Percentiles rank a stretch among this genome's conserved stretches.
Conservation (phyloP, 176 grass and related monocot genomes). For the Poa pratensis region DNA sequence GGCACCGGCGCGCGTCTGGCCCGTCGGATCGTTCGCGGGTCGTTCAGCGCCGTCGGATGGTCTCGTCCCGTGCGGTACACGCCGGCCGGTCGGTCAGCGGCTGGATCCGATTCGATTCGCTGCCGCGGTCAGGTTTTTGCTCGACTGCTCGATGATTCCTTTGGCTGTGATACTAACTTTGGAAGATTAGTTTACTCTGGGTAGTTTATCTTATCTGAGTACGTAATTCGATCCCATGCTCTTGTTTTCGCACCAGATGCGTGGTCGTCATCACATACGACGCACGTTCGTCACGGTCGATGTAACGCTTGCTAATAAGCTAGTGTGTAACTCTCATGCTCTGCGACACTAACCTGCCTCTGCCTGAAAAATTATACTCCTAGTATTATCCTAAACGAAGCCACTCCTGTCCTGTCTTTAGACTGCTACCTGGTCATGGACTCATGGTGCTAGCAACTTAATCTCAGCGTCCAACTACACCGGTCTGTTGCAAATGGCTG, state of each 20-base stretch:
- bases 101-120: background rate
- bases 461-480: too few species aligned
- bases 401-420: background rate
- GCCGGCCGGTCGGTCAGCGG: background rate
- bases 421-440: background rate
- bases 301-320: background rate
- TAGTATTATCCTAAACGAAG: too few species aligned
- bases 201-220: too few species aligned
- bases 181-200: background rate
- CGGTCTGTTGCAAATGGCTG: background rate
- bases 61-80: background rate
- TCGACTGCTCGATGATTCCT: background rate
- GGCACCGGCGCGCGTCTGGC: background rate
- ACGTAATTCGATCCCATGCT: too few species aligned
- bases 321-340: too few species aligned
- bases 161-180: background rate
- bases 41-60: background rate
- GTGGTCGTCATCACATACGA: too few species aligned
- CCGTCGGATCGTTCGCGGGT: background rate
- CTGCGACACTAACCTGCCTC: too few species aligned
- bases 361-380: too few species aligned
- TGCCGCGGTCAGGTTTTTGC: background rate
- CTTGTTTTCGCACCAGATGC: too few species aligned
- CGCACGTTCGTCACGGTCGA: background rate
- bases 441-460: background rate